Base-by-base conservation (phyloP, 192 early-diverging fungal genomes). In the Coemansia pectinata region DNA sequence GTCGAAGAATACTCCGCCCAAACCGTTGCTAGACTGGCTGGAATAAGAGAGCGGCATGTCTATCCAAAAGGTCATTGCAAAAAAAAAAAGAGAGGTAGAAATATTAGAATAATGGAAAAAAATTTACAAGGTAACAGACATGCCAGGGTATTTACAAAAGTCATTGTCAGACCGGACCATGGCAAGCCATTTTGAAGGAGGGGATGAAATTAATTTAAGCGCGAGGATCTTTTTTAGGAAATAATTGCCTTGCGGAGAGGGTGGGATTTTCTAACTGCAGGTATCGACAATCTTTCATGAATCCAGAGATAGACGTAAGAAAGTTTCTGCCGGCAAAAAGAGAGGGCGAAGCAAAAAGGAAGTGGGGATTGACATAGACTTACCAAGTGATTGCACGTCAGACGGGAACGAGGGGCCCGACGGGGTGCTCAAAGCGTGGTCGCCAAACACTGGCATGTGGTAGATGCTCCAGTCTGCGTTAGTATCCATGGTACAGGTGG, bases 341-440 rank as follows among this genome's bases (percentile, higher is more conserved):
- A 50, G 19, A 21, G 1, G 2, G n/a, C 6, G 29, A 27, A 53
- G 19, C 15, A 17, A 8, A 25, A 29, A 4, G 25, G 27, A 31
- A 21, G 19, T 10, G 29, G 6, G 33, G 19, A 21, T 33, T 23
- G 17, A 19, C 5, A 33, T 36, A 27, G 53, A 77, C 79, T 81
- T 81, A 81, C 79, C 74, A 53, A 81, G 73, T 21, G 70, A 64
- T 17, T 74, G 58, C 21, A 67, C 39, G 14, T 39, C 48, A n/a
- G 73, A 60, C 36, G 69, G 59, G 60, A 76, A 76, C 25, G 73
- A 44, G 10, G 62, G 62, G 3, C 61, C 61, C 21, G 52, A 29
- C 9, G 17, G 27, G 25, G 25, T 29, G 2, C 57, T 12, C n/a
- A 64, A 19, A 10, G 66, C 27, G 25, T 62, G 44, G 57, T 69